Base-by-base conservation (phyloP, 2,329 filamentous ascomycete species). In the Sarocladiaceae sp. region DNA sequence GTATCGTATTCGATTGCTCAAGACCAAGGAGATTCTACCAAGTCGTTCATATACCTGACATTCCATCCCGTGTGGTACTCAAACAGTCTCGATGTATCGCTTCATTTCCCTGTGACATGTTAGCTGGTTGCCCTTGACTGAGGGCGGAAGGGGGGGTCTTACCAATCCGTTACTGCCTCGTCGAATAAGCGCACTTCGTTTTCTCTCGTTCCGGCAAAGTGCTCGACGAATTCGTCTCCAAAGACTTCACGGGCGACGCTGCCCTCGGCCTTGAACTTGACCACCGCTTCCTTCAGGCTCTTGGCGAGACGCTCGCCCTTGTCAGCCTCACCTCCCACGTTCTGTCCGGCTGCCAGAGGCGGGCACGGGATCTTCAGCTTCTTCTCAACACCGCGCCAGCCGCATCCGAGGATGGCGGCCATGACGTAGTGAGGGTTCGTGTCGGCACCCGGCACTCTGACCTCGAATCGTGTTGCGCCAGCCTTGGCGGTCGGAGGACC, bases 111-210 rank as follows among this genome's bases (percentile, higher is more conserved):
- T 88, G 57, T 36, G 35, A 8, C 0, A 2, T 18, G 56, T 59
- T 23, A 4, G 7, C 7, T 17, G 12, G 15, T 20, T 23, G 7
- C 15, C 10, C 18, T 17, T 10, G 6, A 37, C 11, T 37, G 35
- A 6, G 15, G 12, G 15, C 18, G 35, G 15, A n/a, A 37, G n/a
- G 7, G 35, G 12, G 15, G 11, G 12, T 31, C 44, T 4, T 48
- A 48, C 91, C 93, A 97, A 69, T 97, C 94, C 18, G 94, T 97
- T 5, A 97, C 93, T 2, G 92, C 92, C 68, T 97, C 93, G 62
- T 97, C 92, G 87, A 89, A 99, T 18, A 96, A 71, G 55, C 88
- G 76, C 54, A 94, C 80, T 71, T 99, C 94, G 69, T 99, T 92
- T 67, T 96, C 87, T 57, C 94, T 81, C 17, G 93, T 96, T 15